Base-by-base conservation (phyloP, 2,329 filamentous ascomycete genomes). In the Calonectria honghensis region DNA sequence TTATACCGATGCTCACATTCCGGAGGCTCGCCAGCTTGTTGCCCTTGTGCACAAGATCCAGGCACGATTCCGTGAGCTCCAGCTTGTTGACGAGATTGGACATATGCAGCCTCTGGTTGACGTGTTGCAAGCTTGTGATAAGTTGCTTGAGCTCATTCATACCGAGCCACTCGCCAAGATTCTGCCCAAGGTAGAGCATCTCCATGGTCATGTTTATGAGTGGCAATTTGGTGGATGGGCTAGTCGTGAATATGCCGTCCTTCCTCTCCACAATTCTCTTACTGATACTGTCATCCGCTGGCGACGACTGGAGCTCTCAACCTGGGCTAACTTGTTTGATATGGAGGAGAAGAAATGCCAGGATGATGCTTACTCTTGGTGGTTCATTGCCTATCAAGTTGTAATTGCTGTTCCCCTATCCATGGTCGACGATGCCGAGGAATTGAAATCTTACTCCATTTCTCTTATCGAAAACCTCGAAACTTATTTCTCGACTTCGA, bases 321-420 rank as follows among this genome's bases (percentile, higher is more conserved):
- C 96, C 0, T 99, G 97, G 97, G 93, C 94, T 45, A 94, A 93
- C 52, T 85, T 99, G 4, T 94, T 99, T 74, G 95, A 98, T 78
- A 92, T 94, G 83, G 97, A 99, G 84, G 90, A 92, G 48, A 89
- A 91, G 68, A 95, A 94, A 80, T 96, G 93, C 79, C 88, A 93
- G 29, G 91, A 95, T 64, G 93, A 95, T 81, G 96, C 96, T 3
- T 93, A 93, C 79, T 93, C 94, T 20, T 99, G 97, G 97, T 99
- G 96, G 93, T 99, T 98, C 80, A 90, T 98, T 74, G 96, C 96
- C 1, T 99, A 98, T 81, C 95, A 98, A 84, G 95, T 94, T 6
- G 91, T 98, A 52, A 90, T 99, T 78, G 93, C 93, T 4, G 93
- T 93, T 13, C 94, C 96, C 0, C 88, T 95, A 69, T 90, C 91